Conservation (phyloP, 2,329 filamentous ascomycete species). For the Sporothrix luriei region DNA sequence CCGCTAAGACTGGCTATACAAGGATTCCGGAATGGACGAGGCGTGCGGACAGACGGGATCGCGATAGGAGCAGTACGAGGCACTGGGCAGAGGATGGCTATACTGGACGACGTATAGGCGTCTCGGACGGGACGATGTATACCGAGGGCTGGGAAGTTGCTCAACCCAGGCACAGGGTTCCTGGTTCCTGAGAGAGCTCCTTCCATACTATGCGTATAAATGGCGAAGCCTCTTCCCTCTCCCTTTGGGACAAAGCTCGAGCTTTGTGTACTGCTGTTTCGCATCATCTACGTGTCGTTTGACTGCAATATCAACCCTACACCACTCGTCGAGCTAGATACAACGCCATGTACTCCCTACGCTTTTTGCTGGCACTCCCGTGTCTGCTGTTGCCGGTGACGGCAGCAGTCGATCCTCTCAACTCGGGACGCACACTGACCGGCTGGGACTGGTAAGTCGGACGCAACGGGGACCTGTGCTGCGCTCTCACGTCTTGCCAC, state of each 20-base stretch:
- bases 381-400: not conserved
- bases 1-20: constrained; percentile 11
- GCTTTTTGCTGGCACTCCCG: not conserved
- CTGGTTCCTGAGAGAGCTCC: not conserved
- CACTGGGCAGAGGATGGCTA: not conserved
- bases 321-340: too few species aligned
- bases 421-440: constrained; percentile 33
- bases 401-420: constrained; percentile 25
- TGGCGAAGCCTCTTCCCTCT: constrained; percentile 1
- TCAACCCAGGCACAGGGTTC: not conserved
- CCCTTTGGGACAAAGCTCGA: not conserved
- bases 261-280: not conserved
- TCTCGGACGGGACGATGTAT: not conserved
- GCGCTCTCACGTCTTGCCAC: not conserved
- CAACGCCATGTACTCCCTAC: not conserved
- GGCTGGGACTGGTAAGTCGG: constrained; percentile 36
- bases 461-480: too few species aligned
- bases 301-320: not conserved
- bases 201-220: not conserved
- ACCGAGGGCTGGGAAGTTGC: not conserved
- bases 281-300: not conserved
- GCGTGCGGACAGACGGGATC: constrained; percentile 10
- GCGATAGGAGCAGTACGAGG: not conserved
- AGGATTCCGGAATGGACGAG: not conserved
- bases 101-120: not conserved